Percentiles rank a stretch among this genome's conserved stretches.
Conservation (phyloP, 2,329 filamentous ascomycete genomes). For the Diaporthe caulivora region DNA sequence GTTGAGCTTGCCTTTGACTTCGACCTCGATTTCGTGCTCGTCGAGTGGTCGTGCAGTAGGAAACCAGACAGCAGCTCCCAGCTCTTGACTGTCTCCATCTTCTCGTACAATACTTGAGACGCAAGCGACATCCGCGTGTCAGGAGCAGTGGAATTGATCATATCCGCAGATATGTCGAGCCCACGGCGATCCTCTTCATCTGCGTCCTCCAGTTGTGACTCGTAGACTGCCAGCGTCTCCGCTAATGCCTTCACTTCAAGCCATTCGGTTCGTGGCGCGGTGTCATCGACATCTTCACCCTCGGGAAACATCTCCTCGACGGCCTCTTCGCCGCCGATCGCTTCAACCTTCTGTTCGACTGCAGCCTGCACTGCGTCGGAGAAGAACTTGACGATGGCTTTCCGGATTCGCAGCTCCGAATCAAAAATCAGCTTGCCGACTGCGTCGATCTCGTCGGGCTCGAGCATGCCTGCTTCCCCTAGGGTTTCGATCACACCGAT, state of each 20-base stretch:
- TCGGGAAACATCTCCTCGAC: constrained; percentile 81
- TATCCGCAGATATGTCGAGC: constrained; percentile 63
- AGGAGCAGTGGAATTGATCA: constrained; percentile 73
- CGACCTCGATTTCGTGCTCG: constrained; percentile 63
- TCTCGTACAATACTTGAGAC: constrained; percentile 86
- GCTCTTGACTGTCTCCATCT: constrained; percentile 81
- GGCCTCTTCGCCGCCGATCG: constrained; percentile 83
- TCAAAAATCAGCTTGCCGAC: constrained; percentile 93
- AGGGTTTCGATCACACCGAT: constrained; percentile 87
- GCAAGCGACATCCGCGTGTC: constrained; percentile 90
- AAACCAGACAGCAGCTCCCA: constrained; percentile 94
- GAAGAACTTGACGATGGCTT: constrained; percentile 91
- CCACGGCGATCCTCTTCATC: constrained; percentile 60
- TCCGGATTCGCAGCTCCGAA: constrained; percentile 84
- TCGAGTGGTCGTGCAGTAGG: constrained; percentile 90
- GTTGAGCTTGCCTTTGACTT: constrained; percentile 51
- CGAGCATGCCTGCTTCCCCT: constrained; percentile 85
- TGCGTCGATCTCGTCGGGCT: constrained; percentile 90
- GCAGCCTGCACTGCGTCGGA: constrained; percentile 86
- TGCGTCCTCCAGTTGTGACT: constrained; percentile 74
- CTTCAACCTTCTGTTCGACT: constrained; percentile 83
- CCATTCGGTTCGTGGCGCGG: constrained; percentile 85
- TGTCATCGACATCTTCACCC: constrained; percentile 80
- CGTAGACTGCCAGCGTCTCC: constrained; percentile 85
- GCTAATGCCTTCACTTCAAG: constrained; percentile 91